Percentiles rank a stretch among this genome's conserved stretches.
Evolutionary conservation across 2,329 filamentous ascomycete species (phyloP).

Genomic region (Lecanosticta acicola): DNA sequence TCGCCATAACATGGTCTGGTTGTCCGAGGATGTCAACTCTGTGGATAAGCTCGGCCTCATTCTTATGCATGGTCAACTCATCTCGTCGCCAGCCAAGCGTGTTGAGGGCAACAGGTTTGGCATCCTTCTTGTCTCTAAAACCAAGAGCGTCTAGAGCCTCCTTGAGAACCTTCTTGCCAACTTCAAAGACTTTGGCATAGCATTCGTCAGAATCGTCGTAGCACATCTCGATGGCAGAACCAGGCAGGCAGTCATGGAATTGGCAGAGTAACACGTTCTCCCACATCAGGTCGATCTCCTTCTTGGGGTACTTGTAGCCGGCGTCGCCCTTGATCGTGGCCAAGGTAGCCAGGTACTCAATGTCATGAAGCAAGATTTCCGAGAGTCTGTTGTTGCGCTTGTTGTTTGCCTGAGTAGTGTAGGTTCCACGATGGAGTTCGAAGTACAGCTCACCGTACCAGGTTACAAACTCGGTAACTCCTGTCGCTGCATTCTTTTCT

Average conservation of each 20-base stretch:
- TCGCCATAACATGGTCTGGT: neutral
- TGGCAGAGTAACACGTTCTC: conserved; percentile 86
- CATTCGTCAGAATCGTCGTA: conserved; percentile 91
- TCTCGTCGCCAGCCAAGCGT: conserved; percentile 76
- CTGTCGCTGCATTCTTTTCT: conserved; percentile 63
- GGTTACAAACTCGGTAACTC: conserved; percentile 69
- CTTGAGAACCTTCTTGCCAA: conserved; percentile 64
- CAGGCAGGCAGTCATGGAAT: conserved; percentile 95
- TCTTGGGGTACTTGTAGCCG: conserved; percentile 82
- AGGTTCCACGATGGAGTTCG: conserved; percentile 92
- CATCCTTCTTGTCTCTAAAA: conserved; percentile 45
- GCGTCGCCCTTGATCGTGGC: conserved; percentile 65
- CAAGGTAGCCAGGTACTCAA: conserved; percentile 82
- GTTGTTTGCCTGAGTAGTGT: conserved; percentile 87
- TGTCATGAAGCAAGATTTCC: conserved; percentile 77
- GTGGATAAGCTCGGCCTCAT: neutral
- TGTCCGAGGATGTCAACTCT: conserved; percentile 13
- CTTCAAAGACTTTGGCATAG: conserved; percentile 76
- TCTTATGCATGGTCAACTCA: conserved; percentile 9
- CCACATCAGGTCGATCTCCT: conserved; percentile 94
- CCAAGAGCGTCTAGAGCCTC: conserved; percentile 65
- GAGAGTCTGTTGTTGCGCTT: conserved; percentile 87
- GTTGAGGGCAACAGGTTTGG: conserved; percentile 63
- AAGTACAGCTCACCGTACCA: conserved; percentile 99
- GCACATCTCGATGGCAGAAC: conserved; percentile 95